Evolutionary conservation across 805 yeast genomes (phyloP).

Genomic region (Diddensiella santjacobensis): DNA sequence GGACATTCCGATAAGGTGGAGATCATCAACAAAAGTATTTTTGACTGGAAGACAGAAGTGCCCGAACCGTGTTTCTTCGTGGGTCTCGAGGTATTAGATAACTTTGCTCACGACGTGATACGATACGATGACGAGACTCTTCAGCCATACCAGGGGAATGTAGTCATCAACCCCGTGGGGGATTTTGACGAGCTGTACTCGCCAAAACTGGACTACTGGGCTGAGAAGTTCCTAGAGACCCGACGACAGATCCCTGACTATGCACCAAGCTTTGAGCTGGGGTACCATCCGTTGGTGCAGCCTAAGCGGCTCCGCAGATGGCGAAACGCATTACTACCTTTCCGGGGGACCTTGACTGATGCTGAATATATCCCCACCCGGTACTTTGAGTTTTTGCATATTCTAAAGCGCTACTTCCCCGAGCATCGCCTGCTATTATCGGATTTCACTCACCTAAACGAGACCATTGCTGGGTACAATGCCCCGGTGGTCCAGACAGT

Average conservation of each 20-base stretch:
- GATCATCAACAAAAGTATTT: constrained; percentile 68
- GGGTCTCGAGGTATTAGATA: constrained; percentile 81
- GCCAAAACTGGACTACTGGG: constrained; percentile 29
- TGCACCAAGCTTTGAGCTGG: constrained; percentile 30
- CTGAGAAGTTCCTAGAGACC: constrained; percentile 51
- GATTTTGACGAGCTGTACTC: constrained; percentile 69
- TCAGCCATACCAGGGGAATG: constrained; percentile 73
- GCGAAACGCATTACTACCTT: constrained; percentile 55
- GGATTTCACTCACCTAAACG: constrained; percentile 53
- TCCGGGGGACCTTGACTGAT: constrained; percentile 60
- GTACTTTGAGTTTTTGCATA: constrained; percentile 57
- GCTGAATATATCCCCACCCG: constrained; percentile 84
- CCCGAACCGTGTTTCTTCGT: constrained; percentile 69
- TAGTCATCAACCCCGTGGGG: constrained; percentile 64
- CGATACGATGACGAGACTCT: constrained; percentile 67
- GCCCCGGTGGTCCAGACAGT: constrained; percentile 81
- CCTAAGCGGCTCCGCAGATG: constrained; percentile 40
- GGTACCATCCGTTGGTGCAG: constrained; percentile 60
- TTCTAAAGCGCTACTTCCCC: constrained; percentile 64
- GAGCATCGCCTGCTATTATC: constrained; percentile 70
- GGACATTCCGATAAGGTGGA: constrained; percentile 56
- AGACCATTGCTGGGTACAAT: constrained; percentile 50
- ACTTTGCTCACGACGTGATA: constrained; percentile 76
- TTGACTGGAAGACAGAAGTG: constrained; percentile 63
- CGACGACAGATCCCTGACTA: constrained; percentile 38